These are phyloP conservation scores for Chaetomium sp. DNA, from an alignment of 2,329 filamentous ascomycete species.

Conservation along the genomic window DNA sequence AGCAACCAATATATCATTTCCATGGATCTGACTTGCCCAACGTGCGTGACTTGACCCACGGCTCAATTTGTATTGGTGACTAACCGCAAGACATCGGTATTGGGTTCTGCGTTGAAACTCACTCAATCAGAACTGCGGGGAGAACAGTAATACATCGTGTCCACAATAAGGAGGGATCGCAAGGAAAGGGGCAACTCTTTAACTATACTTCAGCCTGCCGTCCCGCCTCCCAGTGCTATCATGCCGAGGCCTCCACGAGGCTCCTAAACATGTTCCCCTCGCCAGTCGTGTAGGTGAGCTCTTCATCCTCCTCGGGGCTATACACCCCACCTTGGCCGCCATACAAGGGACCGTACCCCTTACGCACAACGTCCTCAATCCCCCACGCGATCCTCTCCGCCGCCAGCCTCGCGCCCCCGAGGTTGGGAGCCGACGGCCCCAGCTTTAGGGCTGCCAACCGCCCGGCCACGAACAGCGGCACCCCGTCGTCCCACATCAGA, in stretches of 20 bases:
- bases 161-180: no score
- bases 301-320: neutral
- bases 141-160: no score
- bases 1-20: neutral
- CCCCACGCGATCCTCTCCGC: slow-evolving; percentile 75
- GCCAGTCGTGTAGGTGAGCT: neutral
- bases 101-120: no score
- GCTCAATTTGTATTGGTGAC: neutral
- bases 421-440: slow-evolving; percentile 71
- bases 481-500: slow-evolving; percentile 71
- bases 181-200: neutral
- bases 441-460: slow-evolving; percentile 67
- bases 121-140: no score
- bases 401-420: slow-evolving; percentile 71
- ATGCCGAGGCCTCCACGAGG: neutral
- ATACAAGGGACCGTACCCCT: neutral
- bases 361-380: slow-evolving; percentile 54
- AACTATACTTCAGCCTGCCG: neutral
- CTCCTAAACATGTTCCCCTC: neutral
- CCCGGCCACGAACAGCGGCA: slow-evolving; percentile 73
- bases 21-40: neutral
- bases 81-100: no score
- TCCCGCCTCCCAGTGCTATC: neutral
- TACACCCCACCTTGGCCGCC: neutral
- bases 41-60: neutral